These are phyloP conservation scores for Trametes sanguinea DNA, from an alignment of 768 basidiomycete species.

Conservation along the genomic window DNA sequence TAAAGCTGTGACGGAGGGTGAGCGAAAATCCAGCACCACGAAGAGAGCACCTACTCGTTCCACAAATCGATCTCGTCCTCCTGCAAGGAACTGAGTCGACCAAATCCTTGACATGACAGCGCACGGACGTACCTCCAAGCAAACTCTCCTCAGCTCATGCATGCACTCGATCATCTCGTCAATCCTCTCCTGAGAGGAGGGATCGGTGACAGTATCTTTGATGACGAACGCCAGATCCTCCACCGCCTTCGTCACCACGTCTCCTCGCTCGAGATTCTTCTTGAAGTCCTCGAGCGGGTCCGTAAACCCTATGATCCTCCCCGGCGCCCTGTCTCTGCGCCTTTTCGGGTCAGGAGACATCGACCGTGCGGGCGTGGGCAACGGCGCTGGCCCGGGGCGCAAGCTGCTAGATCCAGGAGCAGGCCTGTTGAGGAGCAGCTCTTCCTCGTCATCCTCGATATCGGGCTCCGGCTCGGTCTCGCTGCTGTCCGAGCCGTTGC, in stretches of 20 bases:
- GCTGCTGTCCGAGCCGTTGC: constrained; percentile 35
- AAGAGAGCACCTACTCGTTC: constrained; percentile 58
- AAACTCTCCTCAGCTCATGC: constrained; percentile 62
- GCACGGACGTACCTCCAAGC: constrained; percentile 52
- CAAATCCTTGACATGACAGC: neutral
- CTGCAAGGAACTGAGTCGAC: constrained; percentile 34
- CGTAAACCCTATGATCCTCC: constrained; percentile 74
- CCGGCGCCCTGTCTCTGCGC: constrained; percentile 59
- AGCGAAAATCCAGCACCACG: constrained; percentile 1
- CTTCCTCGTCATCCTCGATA: constrained; percentile 37
- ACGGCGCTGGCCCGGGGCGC: constrained; percentile 12
- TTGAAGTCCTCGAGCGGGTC: constrained; percentile 78
- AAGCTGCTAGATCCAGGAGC: neutral
- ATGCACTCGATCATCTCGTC: constrained; percentile 77
- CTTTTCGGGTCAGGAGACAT: constrained; percentile 37
- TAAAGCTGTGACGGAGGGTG: constrained; percentile 48
- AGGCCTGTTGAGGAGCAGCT: constrained; percentile 27
- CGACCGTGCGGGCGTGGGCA: constrained; percentile 58
- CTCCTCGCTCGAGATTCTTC: constrained; percentile 67
- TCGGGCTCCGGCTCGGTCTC: constrained; percentile 57
- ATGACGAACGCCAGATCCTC: constrained; percentile 76
- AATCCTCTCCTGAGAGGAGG: constrained; percentile 69
- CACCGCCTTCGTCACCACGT: constrained; percentile 83
- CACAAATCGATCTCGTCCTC: constrained; percentile 84
- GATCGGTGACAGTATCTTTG: constrained; percentile 64